Percentiles rank a stretch among this genome's conserved stretches.
Evolutionary conservation across 352 stramenopile genomes (phyloP).

Genomic region (Globisporangium perplexum): DNA sequence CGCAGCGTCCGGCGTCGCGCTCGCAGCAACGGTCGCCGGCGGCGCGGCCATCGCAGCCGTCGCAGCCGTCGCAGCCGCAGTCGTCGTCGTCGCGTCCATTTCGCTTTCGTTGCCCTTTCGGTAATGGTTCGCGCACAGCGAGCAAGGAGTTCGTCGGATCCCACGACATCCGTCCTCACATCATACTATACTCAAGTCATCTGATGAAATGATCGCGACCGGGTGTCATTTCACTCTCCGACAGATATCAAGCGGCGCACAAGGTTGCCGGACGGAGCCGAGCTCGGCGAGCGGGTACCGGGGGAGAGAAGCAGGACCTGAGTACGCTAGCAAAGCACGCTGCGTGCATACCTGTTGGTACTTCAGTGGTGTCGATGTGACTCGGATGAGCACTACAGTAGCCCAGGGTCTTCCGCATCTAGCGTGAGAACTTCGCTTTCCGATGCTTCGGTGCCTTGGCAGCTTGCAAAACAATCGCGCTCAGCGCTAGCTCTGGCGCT

Average conservation of each 20-base stretch:
- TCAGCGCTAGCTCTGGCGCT: neutral
- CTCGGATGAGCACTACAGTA: no score
- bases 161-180: neutral
- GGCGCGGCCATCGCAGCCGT: neutral
- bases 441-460: no score
- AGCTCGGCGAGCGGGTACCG: no score
- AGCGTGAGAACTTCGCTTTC: neutral
- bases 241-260: neutral
- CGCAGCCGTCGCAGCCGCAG: constrained; percentile 2
- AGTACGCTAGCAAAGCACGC: no score
- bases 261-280: no score
- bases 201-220: no score
- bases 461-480: neutral
- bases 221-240: neutral
- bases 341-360: no score
- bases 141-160: neutral
- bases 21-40: neutral
- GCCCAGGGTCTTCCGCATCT: no score
- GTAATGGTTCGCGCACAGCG: neutral
- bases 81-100: constrained; percentile 11
- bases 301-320: no score
- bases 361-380: no score
- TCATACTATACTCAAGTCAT: neutral
- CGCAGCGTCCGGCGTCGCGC: neutral
- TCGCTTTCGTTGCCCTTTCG: neutral